Base-by-base conservation (phyloP, 1,284 basidiomycete genomes). In the Ganoderma resinaceum region DNA sequence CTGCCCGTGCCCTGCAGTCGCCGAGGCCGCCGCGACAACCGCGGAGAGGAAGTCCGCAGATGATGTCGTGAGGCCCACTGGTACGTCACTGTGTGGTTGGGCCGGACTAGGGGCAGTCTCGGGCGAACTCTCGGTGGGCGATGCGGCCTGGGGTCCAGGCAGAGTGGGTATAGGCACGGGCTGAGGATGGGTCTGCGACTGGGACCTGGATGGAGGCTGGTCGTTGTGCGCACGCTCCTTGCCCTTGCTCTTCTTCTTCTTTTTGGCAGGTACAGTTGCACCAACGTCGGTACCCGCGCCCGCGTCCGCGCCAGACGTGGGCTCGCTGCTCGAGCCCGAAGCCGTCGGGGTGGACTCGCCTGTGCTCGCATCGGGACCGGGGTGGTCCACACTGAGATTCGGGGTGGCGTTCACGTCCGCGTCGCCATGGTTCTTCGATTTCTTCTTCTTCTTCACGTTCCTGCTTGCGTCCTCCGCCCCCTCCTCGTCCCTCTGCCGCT, bases 11-110 rank as follows among this genome's bases (percentile, higher is more conserved):
- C 62, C 72, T 29, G 77, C 73, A 3, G 79, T 77, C 11, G 77
- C 75, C 31, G 78, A 78, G 26, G 73, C 77, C 61, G 78, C 81
- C 74, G 70, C 77, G 42, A 82, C 77, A 31, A 81, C 76, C 11
- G 77, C 78, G 65, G 87, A 88, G 35, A 92, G 79, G 59, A 92
- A 85, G n/a, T 87, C 88, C 29, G 85, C 80, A n/a, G 78, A 76
- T 2, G 77, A 76, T 2, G 75, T 71, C 43, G 69, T 68, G 53
- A 73, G 64, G 40, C 72, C 72, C 66, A 73, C 66, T 35, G 68
- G 68, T 14, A 55, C 23, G 12, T 64, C 69, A 20, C 38, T 55
- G 42, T 69, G 68, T 31, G 71, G 57, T 49, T 67, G 72, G 16
- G 57, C 40, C n/a, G 64, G 62, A 59, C 23, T 42, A 43, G 62